Evolutionary conservation across 208 protist species (phyloP).

Genomic region (Phytomonas sp.): DNA sequence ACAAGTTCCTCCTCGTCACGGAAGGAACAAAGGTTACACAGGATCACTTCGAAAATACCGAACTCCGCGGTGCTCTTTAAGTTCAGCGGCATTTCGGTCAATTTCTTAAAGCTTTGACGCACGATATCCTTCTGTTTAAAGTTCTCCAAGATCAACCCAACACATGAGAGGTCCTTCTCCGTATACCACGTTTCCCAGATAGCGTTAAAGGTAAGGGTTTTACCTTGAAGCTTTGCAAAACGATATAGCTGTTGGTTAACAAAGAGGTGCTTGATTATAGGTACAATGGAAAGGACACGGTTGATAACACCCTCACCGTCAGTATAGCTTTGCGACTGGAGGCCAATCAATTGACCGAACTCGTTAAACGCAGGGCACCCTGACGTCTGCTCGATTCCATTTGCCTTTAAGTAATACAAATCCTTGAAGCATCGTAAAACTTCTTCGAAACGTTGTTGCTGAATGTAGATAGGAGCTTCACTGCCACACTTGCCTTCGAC

Average conservation of each 20-base stretch:
- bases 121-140: constrained; percentile 31
- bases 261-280: constrained; percentile 88
- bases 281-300: constrained; percentile 66
- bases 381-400: constrained; percentile 43
- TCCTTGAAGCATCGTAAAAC: constrained; percentile 63
- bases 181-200: constrained; percentile 87
- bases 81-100: neutral
- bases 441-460: constrained; percentile 79
- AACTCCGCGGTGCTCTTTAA: neutral
- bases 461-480: constrained; percentile 1
- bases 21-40: constrained; percentile 47
- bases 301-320: constrained; percentile 71
- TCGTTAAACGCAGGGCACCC: constrained; percentile 89
- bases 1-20: constrained; percentile 46
- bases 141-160: constrained; percentile 69
- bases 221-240: constrained; percentile 35
- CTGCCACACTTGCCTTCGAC: neutral
- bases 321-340: constrained; percentile 71
- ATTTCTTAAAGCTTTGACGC: neutral
- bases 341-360: constrained; percentile 62
- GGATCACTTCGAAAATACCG: constrained; percentile 23
- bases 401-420: constrained; percentile 70
- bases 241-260: constrained; percentile 65
- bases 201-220: constrained; percentile 42
- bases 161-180: constrained; percentile 60